Evolutionary conservation across 129 eudicot genomes (phyloP).

Genomic region (Gnaphalium uliginosum): DNA sequence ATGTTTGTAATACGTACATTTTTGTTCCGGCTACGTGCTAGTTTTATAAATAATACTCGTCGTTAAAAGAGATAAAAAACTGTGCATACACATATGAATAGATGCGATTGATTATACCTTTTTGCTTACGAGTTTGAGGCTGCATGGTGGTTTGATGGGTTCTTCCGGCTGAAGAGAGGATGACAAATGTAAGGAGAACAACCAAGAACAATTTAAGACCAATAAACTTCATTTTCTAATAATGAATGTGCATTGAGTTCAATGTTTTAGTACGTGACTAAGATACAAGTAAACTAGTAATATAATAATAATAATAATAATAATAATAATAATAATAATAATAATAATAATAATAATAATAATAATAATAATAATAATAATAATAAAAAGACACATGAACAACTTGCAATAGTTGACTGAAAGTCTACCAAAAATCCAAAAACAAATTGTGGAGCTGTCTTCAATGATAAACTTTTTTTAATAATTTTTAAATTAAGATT

Average conservation of each 20-base stretch:
- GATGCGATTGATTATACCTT: conserved; percentile 9
- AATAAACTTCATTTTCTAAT: conserved; percentile 8
- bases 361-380: no score
- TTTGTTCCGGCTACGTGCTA: no score
- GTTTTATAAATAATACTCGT: not conserved
- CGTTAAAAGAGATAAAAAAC: not conserved
- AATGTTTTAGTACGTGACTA: not conserved
- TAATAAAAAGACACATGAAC: not conserved
- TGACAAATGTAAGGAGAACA: conserved; percentile 18
- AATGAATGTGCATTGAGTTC: not conserved
- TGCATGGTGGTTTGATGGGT: conserved; percentile 8
- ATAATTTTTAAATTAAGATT: no score
- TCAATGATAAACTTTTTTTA: no score
- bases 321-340: no score
- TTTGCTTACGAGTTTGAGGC: conserved; percentile 9
- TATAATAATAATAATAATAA: no score
- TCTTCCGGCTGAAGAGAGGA: conserved; percentile 12
- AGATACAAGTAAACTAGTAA: not conserved
- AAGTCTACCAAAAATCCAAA: conserved; percentile 5
- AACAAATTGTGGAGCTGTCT: not conserved
- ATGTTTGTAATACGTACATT: no score
- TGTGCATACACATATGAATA: not conserved
- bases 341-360: no score
- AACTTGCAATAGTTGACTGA: conserved; percentile 1
- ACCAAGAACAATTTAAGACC: conserved; percentile 25